Evolutionary conservation across 2,329 filamentous ascomycete genomes (phyloP), one percentile per base, ranked within the genome.

Genomic region (Myotisia sp.): DNA sequence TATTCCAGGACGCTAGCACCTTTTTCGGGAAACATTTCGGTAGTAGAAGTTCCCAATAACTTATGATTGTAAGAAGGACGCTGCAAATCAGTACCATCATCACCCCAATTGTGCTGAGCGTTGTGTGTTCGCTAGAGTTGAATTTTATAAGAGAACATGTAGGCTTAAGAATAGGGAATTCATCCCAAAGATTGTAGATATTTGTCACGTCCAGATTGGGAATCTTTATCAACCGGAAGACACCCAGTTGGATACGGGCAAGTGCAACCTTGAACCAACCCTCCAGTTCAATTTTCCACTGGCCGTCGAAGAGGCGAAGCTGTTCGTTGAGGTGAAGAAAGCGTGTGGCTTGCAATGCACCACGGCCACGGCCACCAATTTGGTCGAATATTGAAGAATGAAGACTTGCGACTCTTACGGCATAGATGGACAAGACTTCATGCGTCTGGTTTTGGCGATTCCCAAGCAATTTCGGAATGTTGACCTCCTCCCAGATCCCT

Each of bases 281-380:
- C 17, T 31, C 34, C 1, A 36, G 4, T 23, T 36, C 34, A 17
- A 31, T 6, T 12, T 36, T 36, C 34, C 34, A 36, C 17, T 36
- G 34, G 2, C 34, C 28, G 16, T 14, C 27, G n/a, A 19, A 7
- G n/a, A 36, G 34, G 14, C 34, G 27, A 17, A 36, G 26, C 22
- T 36, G 34, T 14, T 26, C 32, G 3, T 14, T 20, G 21, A 26
- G 16, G 6, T 27, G 6, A 20, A 36, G 13, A 18, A 36, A 36
- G 14, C 34, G 34, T 4, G 2, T 30, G 10, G 34, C 34, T 10
- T 22, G 20, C 26, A 36, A 20, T 8, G 28, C 28, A 3, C 21
- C 26, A 5, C 9, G 10, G 19, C 34, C 34, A 9, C 34, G 28
- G 10, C 21, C 21, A 22, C 34, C 31, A 12, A 36, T 36, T 10